Conservation (phyloP, 139 green algal species). For the Protoeuglena noctilucae region DNA sequence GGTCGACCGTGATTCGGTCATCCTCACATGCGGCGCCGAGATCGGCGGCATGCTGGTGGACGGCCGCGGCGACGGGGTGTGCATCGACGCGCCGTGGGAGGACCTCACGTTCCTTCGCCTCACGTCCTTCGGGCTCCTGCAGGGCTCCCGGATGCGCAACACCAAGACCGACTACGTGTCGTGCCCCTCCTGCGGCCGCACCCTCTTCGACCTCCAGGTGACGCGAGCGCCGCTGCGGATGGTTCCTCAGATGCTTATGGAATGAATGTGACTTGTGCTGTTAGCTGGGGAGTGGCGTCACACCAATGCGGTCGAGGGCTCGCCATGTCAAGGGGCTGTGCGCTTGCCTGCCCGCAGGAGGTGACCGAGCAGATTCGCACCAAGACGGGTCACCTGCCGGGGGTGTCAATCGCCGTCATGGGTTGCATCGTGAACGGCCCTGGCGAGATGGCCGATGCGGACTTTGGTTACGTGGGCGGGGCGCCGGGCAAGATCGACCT, state of each 20-base stretch:
- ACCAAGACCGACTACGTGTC: constrained; percentile 98
- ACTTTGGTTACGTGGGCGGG: constrained; percentile 88
- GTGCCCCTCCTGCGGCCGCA: constrained; percentile 91
- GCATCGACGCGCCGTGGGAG: constrained; percentile 57
- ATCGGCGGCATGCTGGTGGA: constrained; percentile 83
- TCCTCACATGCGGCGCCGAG: constrained; percentile 55
- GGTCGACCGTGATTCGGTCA: constrained; percentile 45
- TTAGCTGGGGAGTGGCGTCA: too few species aligned
- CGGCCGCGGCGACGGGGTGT: constrained; percentile 82
- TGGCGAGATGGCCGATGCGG: constrained; percentile 97
- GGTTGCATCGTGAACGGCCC: constrained; percentile 98
- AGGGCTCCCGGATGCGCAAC: constrained; percentile 94
- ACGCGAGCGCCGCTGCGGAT: too few species aligned
- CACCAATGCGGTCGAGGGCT: too few species aligned
- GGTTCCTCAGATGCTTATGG: too few species aligned
- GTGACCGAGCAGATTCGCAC: constrained; percentile 84
- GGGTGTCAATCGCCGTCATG: constrained; percentile 95
- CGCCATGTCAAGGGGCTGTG: too few species aligned
- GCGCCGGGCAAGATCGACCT: constrained; percentile 92
- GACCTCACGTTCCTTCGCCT: constrained; percentile 75
- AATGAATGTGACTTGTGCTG: too few species aligned
- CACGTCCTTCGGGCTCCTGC: constrained; percentile 88
- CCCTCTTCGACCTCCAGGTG: constrained; percentile 96
- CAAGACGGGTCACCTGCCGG: constrained; percentile 86
- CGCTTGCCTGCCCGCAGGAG: too few species aligned